Base-by-base conservation (phyloP, 345 rosid genomes). In the Eucalyptus erythrocorys region DNA sequence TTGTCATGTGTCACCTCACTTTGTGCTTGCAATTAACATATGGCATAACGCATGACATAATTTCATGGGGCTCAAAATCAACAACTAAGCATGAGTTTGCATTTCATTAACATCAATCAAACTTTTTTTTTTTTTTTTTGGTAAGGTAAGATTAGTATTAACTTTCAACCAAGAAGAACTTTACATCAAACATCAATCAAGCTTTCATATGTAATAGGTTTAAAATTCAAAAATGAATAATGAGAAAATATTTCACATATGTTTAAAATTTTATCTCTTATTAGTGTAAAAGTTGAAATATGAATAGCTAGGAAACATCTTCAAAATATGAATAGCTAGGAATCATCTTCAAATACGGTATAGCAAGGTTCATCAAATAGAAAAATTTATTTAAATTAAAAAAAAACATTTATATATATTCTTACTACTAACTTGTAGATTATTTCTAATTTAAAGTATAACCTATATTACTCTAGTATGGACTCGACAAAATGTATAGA, bases 11-110 rank as follows among this genome's bases (percentile, higher is more conserved):
- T 7, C 11, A 15, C 2, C 34, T 64, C 76, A 64, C 40, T 64
- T n/a, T 64, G 5, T 0, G 21, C 8, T n/a, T 14, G 10, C n/a
- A 1, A 59, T 59, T 59, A 12, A 27, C 15, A 0, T 27, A 1
- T 27, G 32, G 2, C 32, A 59, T 27, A 32, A 59, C 1, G 21
- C 34, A 15, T 22, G 76, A 7, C 15, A n/a, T n/a, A 30, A 9
- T 13, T 64, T 64, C 71, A 6, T 14, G 71, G 16, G 19, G 32
- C 71, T 64, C 5, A 30, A n/a, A 64, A 30, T 64, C 5, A 7
- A 59, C 4, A 1, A 5, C 30, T 59, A 59, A 11, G 66, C 66
- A 59, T 59, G 2, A 59, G 32, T 59, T 59, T 27, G 2, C 66
- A 11, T 59, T 5, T 11, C 15, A 1, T 59, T 6, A 50, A 0